Evolutionary conservation across 129 eudicot species (phyloP).

Genomic region (Glebionis coronaria): DNA sequence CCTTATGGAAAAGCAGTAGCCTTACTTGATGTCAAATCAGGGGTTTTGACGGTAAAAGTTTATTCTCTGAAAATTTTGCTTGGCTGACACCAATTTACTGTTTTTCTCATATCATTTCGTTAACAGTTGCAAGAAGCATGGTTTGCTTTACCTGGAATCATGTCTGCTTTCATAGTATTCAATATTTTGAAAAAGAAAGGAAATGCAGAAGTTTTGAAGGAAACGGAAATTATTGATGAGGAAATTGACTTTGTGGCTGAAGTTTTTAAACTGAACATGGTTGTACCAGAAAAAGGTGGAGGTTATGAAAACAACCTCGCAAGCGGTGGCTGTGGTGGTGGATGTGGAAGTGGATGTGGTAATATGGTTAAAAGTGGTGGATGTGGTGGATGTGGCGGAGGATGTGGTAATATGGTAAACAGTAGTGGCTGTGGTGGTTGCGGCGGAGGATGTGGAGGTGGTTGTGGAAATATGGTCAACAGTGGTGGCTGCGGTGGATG

Average conservation of each 20-base stretch:
- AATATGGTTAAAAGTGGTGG: conserved; percentile 21
- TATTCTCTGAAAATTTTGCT: neutral
- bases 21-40: conserved; percentile 28
- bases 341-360: conserved; percentile 21
- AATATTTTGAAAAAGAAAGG: conserved; percentile 21
- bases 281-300: conserved; percentile 3
- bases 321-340: conserved; percentile 14
- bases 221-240: neutral
- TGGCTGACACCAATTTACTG: conserved; percentile 5
- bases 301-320: conserved; percentile 5
- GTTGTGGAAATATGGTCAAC: conserved; percentile 16
- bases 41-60: conserved; percentile 27
- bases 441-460: conserved; percentile 19
- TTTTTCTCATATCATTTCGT: neutral
- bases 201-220: conserved; percentile 14
- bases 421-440: conserved; percentile 19
- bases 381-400: conserved; percentile 15
- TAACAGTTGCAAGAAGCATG: conserved; percentile 36
- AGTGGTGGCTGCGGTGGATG: conserved; percentile 19
- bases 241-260: conserved; percentile 21
- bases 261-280: conserved; percentile 13
- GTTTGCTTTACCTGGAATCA: conserved; percentile 36
- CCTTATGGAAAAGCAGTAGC: conserved; percentile 44
- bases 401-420: conserved; percentile 26
- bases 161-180: conserved; percentile 30